Evolutionary conservation across 345 rosid genomes (phyloP).

Genomic region (Citrus maxima): DNA sequence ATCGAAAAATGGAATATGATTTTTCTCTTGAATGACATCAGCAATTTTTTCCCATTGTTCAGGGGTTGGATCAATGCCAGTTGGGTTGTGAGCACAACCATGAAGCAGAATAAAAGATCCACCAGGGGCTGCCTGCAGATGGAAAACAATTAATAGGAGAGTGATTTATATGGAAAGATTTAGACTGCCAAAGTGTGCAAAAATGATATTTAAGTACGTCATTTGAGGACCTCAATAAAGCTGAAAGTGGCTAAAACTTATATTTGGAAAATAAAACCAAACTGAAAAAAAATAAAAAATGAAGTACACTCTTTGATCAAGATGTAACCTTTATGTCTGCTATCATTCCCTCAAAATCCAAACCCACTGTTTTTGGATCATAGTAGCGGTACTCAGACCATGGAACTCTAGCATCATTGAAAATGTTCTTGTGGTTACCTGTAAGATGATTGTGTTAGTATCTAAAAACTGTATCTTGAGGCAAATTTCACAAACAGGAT

Average conservation of each 20-base stretch:
- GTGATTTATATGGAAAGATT: not conserved
- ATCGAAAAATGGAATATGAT: conserved; percentile 90
- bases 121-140: conserved; percentile 81
- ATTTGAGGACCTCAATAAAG: not conserved
- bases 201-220: not conserved
- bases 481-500: conserved; percentile 5
- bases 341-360: conserved; percentile 98
- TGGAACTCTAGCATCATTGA: conserved; percentile 91
- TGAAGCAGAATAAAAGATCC: conserved; percentile 94
- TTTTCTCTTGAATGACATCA: conserved; percentile 87
- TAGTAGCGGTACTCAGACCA: conserved; percentile 97
- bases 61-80: conserved; percentile 95
- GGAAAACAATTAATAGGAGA: not conserved
- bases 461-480: not conserved
- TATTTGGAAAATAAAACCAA: not conserved
- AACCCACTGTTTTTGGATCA: conserved; percentile 95
- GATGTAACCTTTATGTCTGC: conserved; percentile 76
- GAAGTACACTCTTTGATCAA: not conserved
- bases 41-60: conserved; percentile 93
- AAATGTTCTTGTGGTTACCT: conserved; percentile 98
- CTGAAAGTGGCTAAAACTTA: not conserved
- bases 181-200: not conserved
- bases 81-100: conserved; percentile 99
- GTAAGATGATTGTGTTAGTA: conserved; percentile 21
- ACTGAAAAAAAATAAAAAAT: not conserved